These are phyloP conservation scores for Tilletia caries DNA, from an alignment of 1,284 basidiomycete genomes.

Conservation along the genomic window DNA sequence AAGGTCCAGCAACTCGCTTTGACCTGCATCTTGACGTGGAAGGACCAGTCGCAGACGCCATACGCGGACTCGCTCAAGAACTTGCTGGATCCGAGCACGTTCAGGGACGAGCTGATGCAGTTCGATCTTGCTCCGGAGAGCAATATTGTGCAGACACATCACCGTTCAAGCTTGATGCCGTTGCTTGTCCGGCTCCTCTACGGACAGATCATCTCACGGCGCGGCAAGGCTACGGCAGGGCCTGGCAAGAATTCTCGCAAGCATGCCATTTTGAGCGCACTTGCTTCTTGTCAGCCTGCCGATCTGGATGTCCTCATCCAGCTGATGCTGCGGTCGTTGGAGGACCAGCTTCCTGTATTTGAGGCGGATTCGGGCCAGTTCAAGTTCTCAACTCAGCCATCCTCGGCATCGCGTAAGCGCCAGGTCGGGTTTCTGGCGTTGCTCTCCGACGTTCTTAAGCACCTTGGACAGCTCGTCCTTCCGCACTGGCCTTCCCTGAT, in stretches of 20 bases:
- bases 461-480: conserved; percentile 35
- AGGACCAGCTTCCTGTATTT: conserved; percentile 35
- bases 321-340: conserved; percentile 82
- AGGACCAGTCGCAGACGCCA: conserved; percentile 65
- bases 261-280: conserved; percentile 70
- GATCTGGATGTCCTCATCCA: conserved; percentile 78
- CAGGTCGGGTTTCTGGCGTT: conserved; percentile 55
- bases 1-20: conserved; percentile 74
- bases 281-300: conserved; percentile 68
- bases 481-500: conserved; percentile 41
- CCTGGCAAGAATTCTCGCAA: conserved; percentile 63
- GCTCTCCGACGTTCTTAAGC: conserved; percentile 48
- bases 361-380: conserved; percentile 20
- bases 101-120: conserved; percentile 79
- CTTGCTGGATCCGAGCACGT: conserved; percentile 79
- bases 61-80: conserved; percentile 69
- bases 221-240: conserved; percentile 64
- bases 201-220: conserved; percentile 80
- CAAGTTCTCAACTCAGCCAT: conserved; percentile 30
- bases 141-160: conserved; percentile 63
- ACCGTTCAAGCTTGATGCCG: conserved; percentile 71
- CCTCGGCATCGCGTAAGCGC: conserved; percentile 29
- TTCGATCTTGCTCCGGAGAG: conserved; percentile 56
- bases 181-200: conserved; percentile 76
- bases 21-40: conserved; percentile 79